These are phyloP conservation scores for Nicotiana otophora DNA, from an alignment of 257 asterid species.

Conservation along the genomic window DNA sequence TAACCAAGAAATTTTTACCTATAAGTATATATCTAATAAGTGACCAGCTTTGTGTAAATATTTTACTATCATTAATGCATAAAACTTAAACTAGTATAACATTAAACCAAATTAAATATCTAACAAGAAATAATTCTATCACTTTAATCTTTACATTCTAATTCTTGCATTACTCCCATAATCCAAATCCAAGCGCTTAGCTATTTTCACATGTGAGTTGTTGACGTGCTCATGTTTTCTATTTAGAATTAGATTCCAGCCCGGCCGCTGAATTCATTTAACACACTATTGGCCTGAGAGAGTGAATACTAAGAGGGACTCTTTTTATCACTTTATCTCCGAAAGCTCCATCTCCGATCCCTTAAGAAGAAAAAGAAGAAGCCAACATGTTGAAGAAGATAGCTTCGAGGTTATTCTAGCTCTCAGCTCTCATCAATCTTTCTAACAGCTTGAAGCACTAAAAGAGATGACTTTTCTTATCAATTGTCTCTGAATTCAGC, in stretches of 20 bases:
- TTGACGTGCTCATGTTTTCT: background rate
- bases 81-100: too few relatives aligned
- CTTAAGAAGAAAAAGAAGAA: background rate
- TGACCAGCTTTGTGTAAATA: too few relatives aligned
- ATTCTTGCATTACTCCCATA: too few relatives aligned
- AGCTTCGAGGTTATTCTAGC: conserved; percentile 7
- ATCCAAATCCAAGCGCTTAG: background rate
- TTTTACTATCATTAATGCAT: too few relatives aligned
- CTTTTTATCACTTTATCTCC: background rate
- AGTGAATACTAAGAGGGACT: background rate
- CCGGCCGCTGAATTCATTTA: background rate
- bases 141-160: too few relatives aligned
- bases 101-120: too few relatives aligned
- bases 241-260: background rate
- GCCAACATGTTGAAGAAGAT: background rate
- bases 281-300: background rate
- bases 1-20: too few relatives aligned
- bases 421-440: background rate
- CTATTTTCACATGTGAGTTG: background rate
- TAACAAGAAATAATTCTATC: background rate
- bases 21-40: too few relatives aligned
- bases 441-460: too few relatives aligned
- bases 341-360: background rate
- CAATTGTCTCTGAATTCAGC: too few relatives aligned
- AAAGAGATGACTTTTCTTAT: too few relatives aligned